Percentiles rank a stretch among this genome's conserved stretches.
Conservation (phyloP, 2,329 filamentous ascomycete species). For the Cladosporium colombiae region DNA sequence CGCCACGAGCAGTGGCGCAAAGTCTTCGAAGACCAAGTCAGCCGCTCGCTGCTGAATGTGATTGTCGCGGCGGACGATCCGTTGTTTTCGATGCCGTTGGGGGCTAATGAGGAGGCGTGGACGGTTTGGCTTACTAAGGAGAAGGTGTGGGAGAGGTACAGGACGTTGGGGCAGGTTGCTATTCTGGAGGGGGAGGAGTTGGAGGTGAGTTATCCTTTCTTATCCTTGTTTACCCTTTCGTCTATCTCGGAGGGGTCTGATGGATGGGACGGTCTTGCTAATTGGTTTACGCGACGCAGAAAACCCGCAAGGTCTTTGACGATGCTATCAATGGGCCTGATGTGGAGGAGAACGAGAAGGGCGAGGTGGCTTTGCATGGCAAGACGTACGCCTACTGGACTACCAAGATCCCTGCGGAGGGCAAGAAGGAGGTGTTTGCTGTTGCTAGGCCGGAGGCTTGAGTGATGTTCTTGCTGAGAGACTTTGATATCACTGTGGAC, state of each 20-base stretch:
- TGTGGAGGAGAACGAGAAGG: slow-evolving; percentile 60
- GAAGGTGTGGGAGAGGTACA: slow-evolving; percentile 63
- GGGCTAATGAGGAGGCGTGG: slow-evolving; percentile 58
- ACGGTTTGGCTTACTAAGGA: slow-evolving; percentile 60
- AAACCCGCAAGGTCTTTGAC: slow-evolving; percentile 55
- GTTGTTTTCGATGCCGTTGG: slow-evolving; percentile 64
- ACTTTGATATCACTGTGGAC: no score
- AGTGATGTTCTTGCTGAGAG: no score
- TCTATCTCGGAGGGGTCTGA: background rate
- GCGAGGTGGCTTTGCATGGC: slow-evolving; percentile 65
- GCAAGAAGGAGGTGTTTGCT: slow-evolving; percentile 27
- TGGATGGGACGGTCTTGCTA: background rate
- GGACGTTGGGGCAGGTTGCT: slow-evolving; percentile 68
- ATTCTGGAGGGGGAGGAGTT: slow-evolving; percentile 55
- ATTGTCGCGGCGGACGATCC: slow-evolving; percentile 45
- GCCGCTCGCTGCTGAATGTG: slow-evolving; percentile 51
- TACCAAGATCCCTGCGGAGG: slow-evolving; percentile 42
- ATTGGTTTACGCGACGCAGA: slow-evolving; percentile 34
- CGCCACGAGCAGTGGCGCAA: slow-evolving; percentile 64
- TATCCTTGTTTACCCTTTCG: background rate
- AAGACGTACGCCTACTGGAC: slow-evolving; percentile 66
- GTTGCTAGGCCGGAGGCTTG: slow-evolving; percentile 25
- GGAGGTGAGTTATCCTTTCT: slow-evolving; percentile 40
- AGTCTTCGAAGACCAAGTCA: slow-evolving; percentile 63
- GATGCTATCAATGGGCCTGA: slow-evolving; percentile 55